Evolutionary conservation across 768 basidiomycete genomes (phyloP).

Genomic region (Leccinum sublutescens): DNA sequence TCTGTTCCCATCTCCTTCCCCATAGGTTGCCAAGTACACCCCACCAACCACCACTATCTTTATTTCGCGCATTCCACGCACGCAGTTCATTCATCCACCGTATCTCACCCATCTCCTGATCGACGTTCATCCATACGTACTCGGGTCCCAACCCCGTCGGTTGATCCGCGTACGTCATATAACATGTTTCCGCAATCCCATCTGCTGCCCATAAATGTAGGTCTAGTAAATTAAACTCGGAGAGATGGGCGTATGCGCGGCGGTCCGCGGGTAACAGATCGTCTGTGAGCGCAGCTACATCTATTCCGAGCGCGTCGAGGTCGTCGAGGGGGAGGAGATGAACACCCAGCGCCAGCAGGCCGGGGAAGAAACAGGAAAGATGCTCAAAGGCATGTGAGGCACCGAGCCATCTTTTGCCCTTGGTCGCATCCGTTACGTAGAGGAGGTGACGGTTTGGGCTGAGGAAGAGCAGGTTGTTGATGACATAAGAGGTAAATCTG

Average conservation of each 20-base stretch:
- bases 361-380: conserved; percentile 75
- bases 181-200: conserved; percentile 74
- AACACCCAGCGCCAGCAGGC: conserved; percentile 69
- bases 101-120: conserved; percentile 9
- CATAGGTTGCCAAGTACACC: not conserved
- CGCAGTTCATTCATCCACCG: conserved; percentile 34
- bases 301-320: conserved; percentile 46
- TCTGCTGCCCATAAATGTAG: conserved; percentile 73
- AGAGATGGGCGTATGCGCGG: conserved; percentile 38
- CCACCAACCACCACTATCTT: not conserved
- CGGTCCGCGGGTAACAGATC: conserved; percentile 20
- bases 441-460: conserved; percentile 32
- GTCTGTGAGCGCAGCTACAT: conserved; percentile 35
- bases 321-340: conserved; percentile 58
- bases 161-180: conserved; percentile 67
- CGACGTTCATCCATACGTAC: conserved; percentile 24
- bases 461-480: conserved; percentile 46
- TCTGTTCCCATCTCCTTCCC: conserved; percentile 7
- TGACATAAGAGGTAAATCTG: conserved; percentile 55
- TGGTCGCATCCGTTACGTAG: conserved; percentile 56
- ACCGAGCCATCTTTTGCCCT: conserved; percentile 19
- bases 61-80: conserved; percentile 40
- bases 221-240: conserved; percentile 50
- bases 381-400: conserved; percentile 62
- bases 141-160: conserved; percentile 69